Conservation (phyloP, 352 stramenopile genomes). For the Phytophthora megakarya region DNA sequence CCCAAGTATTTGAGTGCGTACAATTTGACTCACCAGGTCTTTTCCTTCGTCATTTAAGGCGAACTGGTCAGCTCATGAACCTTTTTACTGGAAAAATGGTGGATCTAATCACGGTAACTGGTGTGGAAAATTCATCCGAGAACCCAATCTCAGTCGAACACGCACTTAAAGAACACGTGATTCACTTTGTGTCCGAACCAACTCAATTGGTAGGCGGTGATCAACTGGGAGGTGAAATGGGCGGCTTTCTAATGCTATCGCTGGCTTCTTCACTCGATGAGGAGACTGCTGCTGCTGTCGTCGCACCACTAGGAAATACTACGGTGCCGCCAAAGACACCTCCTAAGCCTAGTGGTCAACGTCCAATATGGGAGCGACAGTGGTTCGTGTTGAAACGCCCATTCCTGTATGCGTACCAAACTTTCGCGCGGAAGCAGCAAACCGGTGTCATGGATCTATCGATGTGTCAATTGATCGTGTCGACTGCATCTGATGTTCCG, state of each 20-base stretch:
- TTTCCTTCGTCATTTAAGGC: slow-evolving; percentile 56
- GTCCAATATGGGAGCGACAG: slow-evolving; percentile 57
- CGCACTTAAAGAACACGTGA: slow-evolving; percentile 17
- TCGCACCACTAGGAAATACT: slow-evolving; percentile 27
- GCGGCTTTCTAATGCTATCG: slow-evolving; percentile 77
- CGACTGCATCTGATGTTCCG: slow-evolving; percentile 36
- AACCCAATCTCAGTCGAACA: background rate
- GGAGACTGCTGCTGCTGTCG: slow-evolving; percentile 42
- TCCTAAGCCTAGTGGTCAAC: slow-evolving; percentile 14
- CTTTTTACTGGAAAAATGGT: slow-evolving; percentile 43
- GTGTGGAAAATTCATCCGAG: slow-evolving; percentile 3
- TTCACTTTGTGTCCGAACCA: slow-evolving; percentile 68
- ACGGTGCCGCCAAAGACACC: slow-evolving; percentile 5
- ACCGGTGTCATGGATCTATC: slow-evolving; percentile 78
- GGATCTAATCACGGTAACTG: slow-evolving; percentile 18
- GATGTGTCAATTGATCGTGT: slow-evolving; percentile 59
- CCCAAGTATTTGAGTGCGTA: slow-evolving; percentile 54
- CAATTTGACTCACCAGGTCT: slow-evolving; percentile 42
- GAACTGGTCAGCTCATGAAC: slow-evolving; percentile 53
- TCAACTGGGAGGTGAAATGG: slow-evolving; percentile 57
- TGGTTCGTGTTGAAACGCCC: slow-evolving; percentile 85
- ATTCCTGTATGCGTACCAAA: slow-evolving; percentile 81
- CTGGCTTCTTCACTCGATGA: slow-evolving; percentile 53
- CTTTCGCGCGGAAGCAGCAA: slow-evolving; percentile 66
- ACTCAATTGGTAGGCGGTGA: slow-evolving; percentile 42